A percentile compares a stretch with the other conserved stretches of the same genome.
Evolutionary conservation across 2,329 filamentous ascomycete genomes (phyloP).

Genomic region (Metarhizium anisopliae): DNA sequence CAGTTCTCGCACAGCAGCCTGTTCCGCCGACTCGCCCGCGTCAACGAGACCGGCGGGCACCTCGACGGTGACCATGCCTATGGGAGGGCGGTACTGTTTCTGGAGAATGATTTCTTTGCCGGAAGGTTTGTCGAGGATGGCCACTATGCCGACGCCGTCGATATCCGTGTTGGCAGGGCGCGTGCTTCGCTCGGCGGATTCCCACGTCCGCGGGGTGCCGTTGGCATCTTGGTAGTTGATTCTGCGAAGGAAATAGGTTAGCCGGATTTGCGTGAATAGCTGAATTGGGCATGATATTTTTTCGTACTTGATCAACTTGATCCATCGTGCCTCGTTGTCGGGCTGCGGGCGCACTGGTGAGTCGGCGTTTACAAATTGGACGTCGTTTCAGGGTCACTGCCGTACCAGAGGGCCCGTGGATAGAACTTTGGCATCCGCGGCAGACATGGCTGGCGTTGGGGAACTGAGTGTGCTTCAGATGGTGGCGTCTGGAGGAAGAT

Average conservation of each 20-base stretch:
- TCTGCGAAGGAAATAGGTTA: slow-evolving; percentile 23
- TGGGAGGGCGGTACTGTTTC: slow-evolving; percentile 57
- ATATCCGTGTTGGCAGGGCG: slow-evolving; percentile 52
- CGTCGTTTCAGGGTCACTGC: background rate
- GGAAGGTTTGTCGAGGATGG: slow-evolving; percentile 49
- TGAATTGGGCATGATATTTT: background rate
- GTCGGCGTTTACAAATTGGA: background rate
- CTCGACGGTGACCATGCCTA: slow-evolving; percentile 52
- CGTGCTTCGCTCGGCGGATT: slow-evolving; percentile 63
- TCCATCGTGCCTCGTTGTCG: slow-evolving; percentile 48
- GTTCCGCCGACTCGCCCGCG: slow-evolving; percentile 49
- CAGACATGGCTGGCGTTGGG: slow-evolving; percentile 26
- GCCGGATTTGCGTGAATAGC: background rate
- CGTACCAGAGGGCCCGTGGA: slow-evolving; percentile 36
- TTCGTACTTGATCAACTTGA: slow-evolving; percentile 46
- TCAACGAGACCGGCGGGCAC: slow-evolving; percentile 58
- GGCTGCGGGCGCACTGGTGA: slow-evolving; percentile 22
- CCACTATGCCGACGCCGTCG: slow-evolving; percentile 66
- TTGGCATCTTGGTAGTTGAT: slow-evolving; percentile 56
- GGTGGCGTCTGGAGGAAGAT: background rate
- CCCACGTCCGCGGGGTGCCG: slow-evolving; percentile 54
- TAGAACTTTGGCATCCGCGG: slow-evolving; percentile 32
- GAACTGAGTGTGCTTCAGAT: background rate
- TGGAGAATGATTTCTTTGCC: slow-evolving; percentile 52
- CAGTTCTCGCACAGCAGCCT: slow-evolving; percentile 55